phyloP scores from a whole-genome alignment of 495 filamentous ascomycete species.

The Hypomontagnella submonticulosa region DNA sequence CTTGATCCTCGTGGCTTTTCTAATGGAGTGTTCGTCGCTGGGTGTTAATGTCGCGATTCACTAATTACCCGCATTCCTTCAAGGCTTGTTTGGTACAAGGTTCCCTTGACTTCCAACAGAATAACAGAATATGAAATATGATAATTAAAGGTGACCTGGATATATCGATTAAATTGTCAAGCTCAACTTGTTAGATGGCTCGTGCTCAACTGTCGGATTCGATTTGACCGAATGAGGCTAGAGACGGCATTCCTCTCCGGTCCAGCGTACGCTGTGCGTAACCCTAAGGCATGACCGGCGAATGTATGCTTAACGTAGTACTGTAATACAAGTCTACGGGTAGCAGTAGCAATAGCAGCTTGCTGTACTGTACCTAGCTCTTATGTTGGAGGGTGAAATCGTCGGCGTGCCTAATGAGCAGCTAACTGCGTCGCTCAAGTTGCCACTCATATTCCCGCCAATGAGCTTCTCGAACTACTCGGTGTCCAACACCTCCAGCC shows the following conservation, averaged over 20 bases:
- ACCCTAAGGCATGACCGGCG: slow-evolving; percentile 33
- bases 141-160: neutral
- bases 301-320: slow-evolving; percentile 3
- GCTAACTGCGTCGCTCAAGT: slow-evolving; percentile 21
- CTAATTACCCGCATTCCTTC: neutral
- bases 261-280: slow-evolving; percentile 28
- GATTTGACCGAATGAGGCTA: slow-evolving; percentile 13
- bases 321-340: neutral
- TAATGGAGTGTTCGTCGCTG: neutral
- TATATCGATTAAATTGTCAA: slow-evolving; percentile 23
- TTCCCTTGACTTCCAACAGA: neutral
- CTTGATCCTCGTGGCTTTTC: too few relatives aligned
- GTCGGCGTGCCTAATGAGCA: slow-evolving; percentile 8
- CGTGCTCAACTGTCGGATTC: slow-evolving; percentile 18
- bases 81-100: neutral
- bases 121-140: too few relatives aligned
- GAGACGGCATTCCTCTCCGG: slow-evolving; percentile 5
- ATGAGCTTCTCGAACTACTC: slow-evolving; percentile 15
- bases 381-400: slow-evolving; percentile 21
- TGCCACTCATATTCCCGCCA: slow-evolving; percentile 31
- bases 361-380: slow-evolving; percentile 6
- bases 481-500: slow-evolving; percentile 32
- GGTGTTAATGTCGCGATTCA: neutral
- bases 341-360: too few relatives aligned
- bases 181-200: slow-evolving; percentile 1